Conservation (phyloP, 2,329 filamentous ascomycete species). For the Cercospora sesami region DNA sequence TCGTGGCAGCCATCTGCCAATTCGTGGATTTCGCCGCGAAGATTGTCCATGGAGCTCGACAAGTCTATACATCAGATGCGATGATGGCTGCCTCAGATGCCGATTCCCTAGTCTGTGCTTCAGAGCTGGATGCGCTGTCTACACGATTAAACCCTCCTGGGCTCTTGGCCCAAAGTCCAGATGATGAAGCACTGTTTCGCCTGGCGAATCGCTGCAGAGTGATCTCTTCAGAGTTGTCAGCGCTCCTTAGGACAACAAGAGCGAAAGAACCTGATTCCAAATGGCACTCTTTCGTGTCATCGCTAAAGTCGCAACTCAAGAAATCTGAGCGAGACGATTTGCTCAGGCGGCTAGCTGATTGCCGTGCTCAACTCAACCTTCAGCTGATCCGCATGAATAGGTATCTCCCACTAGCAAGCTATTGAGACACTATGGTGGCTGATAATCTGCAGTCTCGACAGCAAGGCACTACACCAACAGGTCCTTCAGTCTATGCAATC, state of each 20-base stretch:
- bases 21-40: not conserved
- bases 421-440: not conserved
- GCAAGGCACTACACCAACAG: not conserved
- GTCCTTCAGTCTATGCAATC: not conserved
- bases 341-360: not conserved
- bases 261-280: not conserved
- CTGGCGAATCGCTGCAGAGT: not conserved
- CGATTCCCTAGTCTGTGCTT: not conserved
- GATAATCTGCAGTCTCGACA: not conserved
- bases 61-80: not conserved
- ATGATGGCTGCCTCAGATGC: not conserved
- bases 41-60: not conserved
- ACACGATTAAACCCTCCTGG: not conserved
- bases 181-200: not conserved
- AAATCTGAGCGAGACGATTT: not conserved
- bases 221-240: not conserved
- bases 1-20: not conserved
- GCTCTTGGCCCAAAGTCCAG: not conserved
- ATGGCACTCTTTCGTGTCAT: not conserved
- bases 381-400: not conserved
- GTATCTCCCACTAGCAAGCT: not conserved
- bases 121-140: not conserved
- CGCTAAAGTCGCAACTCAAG: not conserved
- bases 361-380: not conserved
- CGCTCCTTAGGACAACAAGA: not conserved